Percentiles rank a stretch among this genome's conserved stretches.
Evolutionary conservation across 345 rosid species (phyloP).

Genomic region (Conringia planisiliqua): DNA sequence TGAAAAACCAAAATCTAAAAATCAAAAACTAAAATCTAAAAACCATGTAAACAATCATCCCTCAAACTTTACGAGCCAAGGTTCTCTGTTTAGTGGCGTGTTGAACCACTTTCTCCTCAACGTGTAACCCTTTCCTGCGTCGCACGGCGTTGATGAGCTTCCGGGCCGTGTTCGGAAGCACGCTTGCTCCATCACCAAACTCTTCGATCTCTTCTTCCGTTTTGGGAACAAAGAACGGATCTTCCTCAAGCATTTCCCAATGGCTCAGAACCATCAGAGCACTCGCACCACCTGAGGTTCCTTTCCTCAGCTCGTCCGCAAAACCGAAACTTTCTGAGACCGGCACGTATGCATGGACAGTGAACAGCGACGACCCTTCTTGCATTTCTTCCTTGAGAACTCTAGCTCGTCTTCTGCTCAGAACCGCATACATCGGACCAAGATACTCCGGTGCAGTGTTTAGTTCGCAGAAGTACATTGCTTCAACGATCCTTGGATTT

Average conservation of each 20-base stretch:
- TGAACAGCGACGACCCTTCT: conserved; percentile 78
- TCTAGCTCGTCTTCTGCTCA: conserved; percentile 68
- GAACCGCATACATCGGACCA: conserved; percentile 80
- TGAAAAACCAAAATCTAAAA: no score
- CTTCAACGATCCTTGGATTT: conserved; percentile 81
- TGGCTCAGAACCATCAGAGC: conserved; percentile 87
- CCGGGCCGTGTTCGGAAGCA: conserved; percentile 75
- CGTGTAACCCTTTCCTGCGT: conserved; percentile 74
- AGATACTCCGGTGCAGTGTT: conserved; percentile 70
- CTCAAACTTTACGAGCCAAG: conserved; percentile 58
- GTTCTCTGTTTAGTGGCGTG: conserved; percentile 88
- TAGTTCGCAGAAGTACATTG: conserved; percentile 89
- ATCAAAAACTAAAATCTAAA: no score
- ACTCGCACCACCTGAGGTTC: conserved; percentile 87
- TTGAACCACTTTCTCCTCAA: conserved; percentile 87
- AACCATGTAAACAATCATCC: no score
- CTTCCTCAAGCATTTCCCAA: conserved; percentile 84
- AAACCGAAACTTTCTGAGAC: conserved; percentile 92
- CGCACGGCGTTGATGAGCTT: conserved; percentile 77
- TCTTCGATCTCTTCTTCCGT: conserved; percentile 88
- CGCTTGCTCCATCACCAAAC: conserved; percentile 88
- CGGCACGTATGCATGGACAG: conserved; percentile 74
- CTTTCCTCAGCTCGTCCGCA: conserved; percentile 75
- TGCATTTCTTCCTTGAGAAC: conserved; percentile 95
- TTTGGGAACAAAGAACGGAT: conserved; percentile 86